Conservation (phyloP, 2,329 filamentous ascomycete genomes). For the Zelopaecilomyces penicillatus region DNA sequence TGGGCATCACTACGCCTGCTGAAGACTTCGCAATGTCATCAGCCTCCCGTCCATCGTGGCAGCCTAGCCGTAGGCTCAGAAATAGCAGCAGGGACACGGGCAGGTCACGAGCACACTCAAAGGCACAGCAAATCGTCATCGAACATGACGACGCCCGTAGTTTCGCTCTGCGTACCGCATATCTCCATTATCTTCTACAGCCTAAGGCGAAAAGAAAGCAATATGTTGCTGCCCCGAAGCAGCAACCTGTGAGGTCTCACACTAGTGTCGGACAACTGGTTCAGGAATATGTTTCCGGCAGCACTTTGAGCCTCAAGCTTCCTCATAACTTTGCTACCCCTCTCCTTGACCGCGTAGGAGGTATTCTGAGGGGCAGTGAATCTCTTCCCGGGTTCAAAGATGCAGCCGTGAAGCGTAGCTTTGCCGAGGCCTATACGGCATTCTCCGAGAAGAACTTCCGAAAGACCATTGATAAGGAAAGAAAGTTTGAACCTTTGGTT, state of each 20-base stretch:
- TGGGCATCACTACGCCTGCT: conserved; percentile 23
- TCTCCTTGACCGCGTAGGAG: conserved; percentile 65
- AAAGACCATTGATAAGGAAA: conserved; percentile 87
- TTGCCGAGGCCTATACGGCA: conserved; percentile 87
- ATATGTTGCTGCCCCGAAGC: conserved; percentile 62
- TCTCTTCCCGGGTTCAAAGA: conserved; percentile 83
- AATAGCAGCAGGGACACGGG: conserved; percentile 34
- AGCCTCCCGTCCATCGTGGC: conserved; percentile 39
- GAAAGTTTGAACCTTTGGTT: conserved; percentile 83
- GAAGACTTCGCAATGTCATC: conserved; percentile 38
- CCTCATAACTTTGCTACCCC: conserved; percentile 45
- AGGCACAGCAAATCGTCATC: conserved; percentile 38
- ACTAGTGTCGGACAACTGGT: conserved; percentile 78
- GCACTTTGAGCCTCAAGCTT: conserved; percentile 44
- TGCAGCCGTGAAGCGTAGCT: conserved; percentile 82
- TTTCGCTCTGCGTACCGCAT: conserved; percentile 83
- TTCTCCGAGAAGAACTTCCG: conserved; percentile 84
- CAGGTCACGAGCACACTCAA: conserved; percentile 37
- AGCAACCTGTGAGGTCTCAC: conserved; percentile 48
- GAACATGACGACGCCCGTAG: conserved; percentile 78
- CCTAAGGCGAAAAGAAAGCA: conserved; percentile 84
- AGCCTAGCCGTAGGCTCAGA: conserved; percentile 35
- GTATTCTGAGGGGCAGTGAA: conserved; percentile 74
- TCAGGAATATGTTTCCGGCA: conserved; percentile 65
- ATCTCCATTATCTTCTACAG: conserved; percentile 86